These are phyloP conservation scores for Zhuliangozyma parablackwelliae DNA, from an alignment of 1,139 yeast genomes.

Conservation along the genomic window DNA sequence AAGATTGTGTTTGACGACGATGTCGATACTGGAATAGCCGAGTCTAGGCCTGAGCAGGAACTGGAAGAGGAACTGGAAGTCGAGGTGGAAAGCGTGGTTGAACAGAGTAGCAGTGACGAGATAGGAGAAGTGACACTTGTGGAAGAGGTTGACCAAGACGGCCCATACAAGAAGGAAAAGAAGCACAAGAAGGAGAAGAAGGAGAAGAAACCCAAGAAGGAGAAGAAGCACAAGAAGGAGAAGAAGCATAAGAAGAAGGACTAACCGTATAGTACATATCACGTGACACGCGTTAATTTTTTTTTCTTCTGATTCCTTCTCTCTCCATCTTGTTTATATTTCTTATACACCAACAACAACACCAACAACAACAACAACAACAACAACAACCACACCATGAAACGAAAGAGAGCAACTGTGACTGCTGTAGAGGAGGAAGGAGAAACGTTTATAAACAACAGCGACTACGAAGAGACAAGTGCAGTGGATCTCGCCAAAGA, in stretches of 20 bases:
- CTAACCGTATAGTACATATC: neutral
- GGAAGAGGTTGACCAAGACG: slow-evolving; percentile 6
- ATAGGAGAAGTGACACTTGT: slow-evolving; percentile 14
- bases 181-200: slow-evolving; percentile 6
- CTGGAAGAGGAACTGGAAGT: slow-evolving; percentile 16
- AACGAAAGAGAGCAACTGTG: slow-evolving; percentile 16
- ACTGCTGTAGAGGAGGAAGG: slow-evolving; percentile 18
- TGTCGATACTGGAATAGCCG: slow-evolving; percentile 5
- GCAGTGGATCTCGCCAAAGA: neutral
- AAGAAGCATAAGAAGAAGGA: slow-evolving; percentile 18
- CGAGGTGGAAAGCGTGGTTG: slow-evolving; percentile 13
- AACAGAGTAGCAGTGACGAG: slow-evolving; percentile 12
- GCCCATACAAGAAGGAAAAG: slow-evolving; percentile 17
- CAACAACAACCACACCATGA: slow-evolving; percentile 7
- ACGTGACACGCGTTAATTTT: neutral
- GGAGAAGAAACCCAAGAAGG: slow-evolving; percentile 11
- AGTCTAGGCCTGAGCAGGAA: slow-evolving; percentile 10
- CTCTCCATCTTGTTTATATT: neutral
- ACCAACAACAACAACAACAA: neutral
- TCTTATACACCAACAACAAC: neutral
- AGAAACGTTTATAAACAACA: slow-evolving; percentile 37
- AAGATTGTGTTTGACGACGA: slow-evolving; percentile 9
- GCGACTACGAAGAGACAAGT: slow-evolving; percentile 24
- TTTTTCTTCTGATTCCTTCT: neutral
- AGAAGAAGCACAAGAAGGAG: slow-evolving; percentile 27